These are phyloP conservation scores for Jaltomata sinuosa DNA, from an alignment of 257 asterid species.

Conservation along the genomic window DNA sequence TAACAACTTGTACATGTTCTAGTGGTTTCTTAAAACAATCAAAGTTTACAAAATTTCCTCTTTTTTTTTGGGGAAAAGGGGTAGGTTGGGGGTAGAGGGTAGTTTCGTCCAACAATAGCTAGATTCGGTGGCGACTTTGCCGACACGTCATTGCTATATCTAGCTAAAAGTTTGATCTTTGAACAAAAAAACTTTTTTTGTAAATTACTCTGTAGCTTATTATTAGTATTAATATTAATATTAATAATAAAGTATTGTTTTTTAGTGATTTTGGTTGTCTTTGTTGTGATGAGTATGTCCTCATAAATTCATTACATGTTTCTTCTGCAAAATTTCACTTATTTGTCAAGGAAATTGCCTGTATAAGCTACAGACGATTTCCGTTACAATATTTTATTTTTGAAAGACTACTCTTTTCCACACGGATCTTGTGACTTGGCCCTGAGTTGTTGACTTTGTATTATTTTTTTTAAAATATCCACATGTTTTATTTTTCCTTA, in stretches of 20 bases:
- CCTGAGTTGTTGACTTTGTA: neutral
- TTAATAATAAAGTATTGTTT: neutral
- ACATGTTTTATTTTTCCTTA: neutral
- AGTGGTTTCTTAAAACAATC: too few species aligned
- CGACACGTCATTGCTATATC: neutral
- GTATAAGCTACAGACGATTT: neutral
- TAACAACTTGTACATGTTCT: neutral
- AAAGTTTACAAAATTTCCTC: too few species aligned
- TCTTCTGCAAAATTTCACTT: neutral
- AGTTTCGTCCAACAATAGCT: neutral
- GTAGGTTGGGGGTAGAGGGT: neutral
- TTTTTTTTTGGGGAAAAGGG: neutral
- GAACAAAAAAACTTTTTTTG: neutral
- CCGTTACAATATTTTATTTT: neutral
- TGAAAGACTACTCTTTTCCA: neutral
- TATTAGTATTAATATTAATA: too few species aligned
- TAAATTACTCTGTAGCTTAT: neutral
- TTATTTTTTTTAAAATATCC: neutral
- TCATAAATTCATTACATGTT: neutral
- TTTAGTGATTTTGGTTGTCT: neutral
- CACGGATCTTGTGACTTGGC: neutral
- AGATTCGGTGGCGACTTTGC: neutral
- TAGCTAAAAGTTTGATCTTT: neutral
- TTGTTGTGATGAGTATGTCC: neutral
- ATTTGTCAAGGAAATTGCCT: neutral